Percentiles rank a stretch among this genome's conserved stretches.
These are phyloP conservation scores for Zoysia pacifica DNA, from an alignment of 176 grass and related monocot genomes.

Conservation along the genomic window DNA sequence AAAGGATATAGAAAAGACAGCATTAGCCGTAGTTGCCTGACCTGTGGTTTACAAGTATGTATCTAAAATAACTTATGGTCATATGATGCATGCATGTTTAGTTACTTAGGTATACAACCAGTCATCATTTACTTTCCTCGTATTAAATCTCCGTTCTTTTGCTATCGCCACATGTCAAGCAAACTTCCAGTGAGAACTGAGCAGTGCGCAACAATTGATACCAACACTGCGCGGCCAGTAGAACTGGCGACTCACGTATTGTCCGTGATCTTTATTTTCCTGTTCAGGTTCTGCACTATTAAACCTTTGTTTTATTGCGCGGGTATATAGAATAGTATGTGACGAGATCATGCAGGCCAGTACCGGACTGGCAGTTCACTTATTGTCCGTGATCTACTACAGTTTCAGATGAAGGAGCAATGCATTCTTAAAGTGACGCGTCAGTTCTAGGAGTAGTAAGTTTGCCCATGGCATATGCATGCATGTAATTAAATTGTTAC, in stretches of 20 bases:
- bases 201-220: slow-evolving; percentile 16
- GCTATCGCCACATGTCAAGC: background rate
- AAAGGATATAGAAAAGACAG: slow-evolving; percentile 22
- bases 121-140: background rate
- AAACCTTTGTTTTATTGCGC: background rate
- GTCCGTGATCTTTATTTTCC: slow-evolving; percentile 28
- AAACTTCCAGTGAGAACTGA: background rate
- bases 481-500: background rate
- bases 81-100: background rate
- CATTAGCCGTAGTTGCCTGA: background rate
- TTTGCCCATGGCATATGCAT: slow-evolving; percentile 17
- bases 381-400: slow-evolving; percentile 42
- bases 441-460: slow-evolving; percentile 31
- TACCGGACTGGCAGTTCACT: slow-evolving; percentile 28
- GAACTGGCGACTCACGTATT: slow-evolving; percentile 27
- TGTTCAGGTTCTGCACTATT: slow-evolving; percentile 4
- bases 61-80: background rate
- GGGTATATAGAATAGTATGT: background rate
- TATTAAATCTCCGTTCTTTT: background rate
- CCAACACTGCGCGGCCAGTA: slow-evolving; percentile 15
- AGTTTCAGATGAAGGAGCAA: slow-evolving; percentile 28
- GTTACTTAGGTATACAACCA: background rate
- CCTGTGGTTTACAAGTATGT: slow-evolving; percentile 20
- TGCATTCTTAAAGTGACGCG: slow-evolving; percentile 52
- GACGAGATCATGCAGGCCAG: background rate